Conservation (phyloP, 1,284 basidiomycete species). For the Vanrija sp. region DNA sequence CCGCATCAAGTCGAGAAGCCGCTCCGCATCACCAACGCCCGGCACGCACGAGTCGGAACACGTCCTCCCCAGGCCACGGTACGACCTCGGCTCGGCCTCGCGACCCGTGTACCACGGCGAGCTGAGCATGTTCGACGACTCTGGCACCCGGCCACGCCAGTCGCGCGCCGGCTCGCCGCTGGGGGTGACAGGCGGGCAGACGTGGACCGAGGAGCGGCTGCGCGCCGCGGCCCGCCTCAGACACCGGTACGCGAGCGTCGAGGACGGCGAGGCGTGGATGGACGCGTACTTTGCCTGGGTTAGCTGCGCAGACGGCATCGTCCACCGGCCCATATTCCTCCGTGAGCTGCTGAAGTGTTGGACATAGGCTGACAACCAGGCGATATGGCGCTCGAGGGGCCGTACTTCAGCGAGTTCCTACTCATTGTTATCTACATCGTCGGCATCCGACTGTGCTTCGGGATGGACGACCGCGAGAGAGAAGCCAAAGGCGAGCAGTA, state of each 20-base stretch:
- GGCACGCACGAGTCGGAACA: neutral
- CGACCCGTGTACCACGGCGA: constrained; percentile 8
- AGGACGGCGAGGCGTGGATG: constrained; percentile 16
- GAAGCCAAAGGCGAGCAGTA: constrained; percentile 7
- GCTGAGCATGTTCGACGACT: constrained; percentile 8
- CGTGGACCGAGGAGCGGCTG: constrained; percentile 9
- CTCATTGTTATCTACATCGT: constrained; percentile 14
- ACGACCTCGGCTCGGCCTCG: constrained; percentile 1
- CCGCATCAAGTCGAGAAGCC: neutral
- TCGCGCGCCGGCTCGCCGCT: too few species aligned
- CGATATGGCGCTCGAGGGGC: constrained; percentile 18
- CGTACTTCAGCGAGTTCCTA: constrained; percentile 14
- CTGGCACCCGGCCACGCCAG: neutral
- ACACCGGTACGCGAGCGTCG: constrained; percentile 11
- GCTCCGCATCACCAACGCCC: neutral
- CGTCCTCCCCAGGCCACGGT: neutral
- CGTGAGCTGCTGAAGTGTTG: neutral
- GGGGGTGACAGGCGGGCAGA: neutral
- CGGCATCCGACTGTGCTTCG: constrained; percentile 10
- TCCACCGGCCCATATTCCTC: constrained; percentile 11
- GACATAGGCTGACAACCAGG: neutral
- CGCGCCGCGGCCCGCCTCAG: constrained; percentile 4
- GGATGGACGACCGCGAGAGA: constrained; percentile 10
- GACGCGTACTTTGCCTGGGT: constrained; percentile 17
- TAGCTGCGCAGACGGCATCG: constrained; percentile 8